These are phyloP conservation scores for Cryptococcus sp. DNA, from an alignment of 1,284 basidiomycete genomes.

Conservation along the genomic window DNA sequence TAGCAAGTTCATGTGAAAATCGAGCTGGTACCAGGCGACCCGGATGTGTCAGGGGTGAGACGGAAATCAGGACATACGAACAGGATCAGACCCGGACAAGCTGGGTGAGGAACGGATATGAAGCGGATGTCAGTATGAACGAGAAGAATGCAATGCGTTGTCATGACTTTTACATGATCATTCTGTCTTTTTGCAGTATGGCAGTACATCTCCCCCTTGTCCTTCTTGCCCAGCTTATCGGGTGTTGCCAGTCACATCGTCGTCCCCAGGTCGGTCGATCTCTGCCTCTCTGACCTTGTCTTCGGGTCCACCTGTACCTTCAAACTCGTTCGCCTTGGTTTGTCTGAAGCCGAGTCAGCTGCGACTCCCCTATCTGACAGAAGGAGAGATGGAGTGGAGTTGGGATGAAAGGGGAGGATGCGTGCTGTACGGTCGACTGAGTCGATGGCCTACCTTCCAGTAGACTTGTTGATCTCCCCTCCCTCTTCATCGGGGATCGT, in stretches of 20 bases:
- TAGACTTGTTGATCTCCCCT: constrained; percentile 21
- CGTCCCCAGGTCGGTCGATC: constrained; percentile 20
- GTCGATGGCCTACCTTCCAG: constrained; percentile 24
- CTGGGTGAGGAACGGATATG: no score
- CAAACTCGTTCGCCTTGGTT: constrained; percentile 27
- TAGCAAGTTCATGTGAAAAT: constrained; percentile 19
- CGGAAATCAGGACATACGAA: no score
- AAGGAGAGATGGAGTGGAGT: not conserved
- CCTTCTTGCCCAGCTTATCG: not conserved
- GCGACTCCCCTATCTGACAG: not conserved
- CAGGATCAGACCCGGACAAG: no score
- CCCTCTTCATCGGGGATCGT: constrained; percentile 27
- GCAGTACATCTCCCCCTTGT: not conserved
- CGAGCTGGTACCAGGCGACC: not conserved
- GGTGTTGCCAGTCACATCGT: constrained; percentile 20
- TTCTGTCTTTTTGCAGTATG: not conserved
- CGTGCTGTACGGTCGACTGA: no score
- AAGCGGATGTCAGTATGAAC: not conserved
- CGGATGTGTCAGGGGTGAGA: not conserved
- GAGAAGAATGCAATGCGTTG: no score
- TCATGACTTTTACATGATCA: not conserved
- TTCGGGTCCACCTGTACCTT: constrained; percentile 24
- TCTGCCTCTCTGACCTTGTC: constrained; percentile 18
- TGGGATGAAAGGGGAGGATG: not conserved
- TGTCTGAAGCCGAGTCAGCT: constrained; percentile 9